Conservation (phyloP, 2,329 filamentous ascomycete species). For the Byssoonygena ceratinophila region DNA sequence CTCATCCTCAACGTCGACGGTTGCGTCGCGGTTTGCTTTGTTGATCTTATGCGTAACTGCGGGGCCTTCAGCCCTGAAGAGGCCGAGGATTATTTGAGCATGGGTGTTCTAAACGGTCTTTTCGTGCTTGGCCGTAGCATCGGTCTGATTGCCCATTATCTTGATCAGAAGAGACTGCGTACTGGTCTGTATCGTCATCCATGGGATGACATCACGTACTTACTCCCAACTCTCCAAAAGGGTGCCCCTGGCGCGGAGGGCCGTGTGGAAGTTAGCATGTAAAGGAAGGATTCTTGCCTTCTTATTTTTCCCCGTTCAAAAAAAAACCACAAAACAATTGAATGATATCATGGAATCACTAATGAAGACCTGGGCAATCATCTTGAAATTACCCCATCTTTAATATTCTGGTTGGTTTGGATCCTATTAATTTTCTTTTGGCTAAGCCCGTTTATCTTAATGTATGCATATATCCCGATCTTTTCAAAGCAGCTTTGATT, state of each 20-base stretch:
- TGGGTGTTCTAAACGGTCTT: constrained; percentile 98
- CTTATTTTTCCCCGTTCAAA: background rate
- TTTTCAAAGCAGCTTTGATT: background rate
- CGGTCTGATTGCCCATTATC: constrained; percentile 98
- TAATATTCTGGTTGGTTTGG: background rate
- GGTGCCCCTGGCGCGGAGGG: constrained; percentile 65
- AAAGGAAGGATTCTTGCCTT: constrained; percentile 18
- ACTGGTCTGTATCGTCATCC: constrained; percentile 98
- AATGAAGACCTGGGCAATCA: background rate
- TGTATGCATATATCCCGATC: constrained; percentile 1
- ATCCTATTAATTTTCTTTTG: constrained; percentile 1
- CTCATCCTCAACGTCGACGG: constrained; percentile 98
- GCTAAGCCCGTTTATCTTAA: background rate
- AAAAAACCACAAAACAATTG: constrained; percentile 8
- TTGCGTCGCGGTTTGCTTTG: constrained; percentile 96
- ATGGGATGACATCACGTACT: constrained; percentile 96
- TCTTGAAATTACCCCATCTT: background rate
- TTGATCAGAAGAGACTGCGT: constrained; percentile 98
- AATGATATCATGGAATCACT: background rate
- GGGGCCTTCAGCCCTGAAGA: constrained; percentile 93
- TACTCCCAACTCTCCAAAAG: constrained; percentile 68
- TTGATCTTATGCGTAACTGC: constrained; percentile 93
- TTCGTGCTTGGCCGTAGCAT: constrained; percentile 96
- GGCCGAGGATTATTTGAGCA: constrained; percentile 95
- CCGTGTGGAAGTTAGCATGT: constrained; percentile 80